Evolutionary conservation across 2,329 filamentous ascomycete species (phyloP).

Genomic region (Trichocomaceae sp.): DNA sequence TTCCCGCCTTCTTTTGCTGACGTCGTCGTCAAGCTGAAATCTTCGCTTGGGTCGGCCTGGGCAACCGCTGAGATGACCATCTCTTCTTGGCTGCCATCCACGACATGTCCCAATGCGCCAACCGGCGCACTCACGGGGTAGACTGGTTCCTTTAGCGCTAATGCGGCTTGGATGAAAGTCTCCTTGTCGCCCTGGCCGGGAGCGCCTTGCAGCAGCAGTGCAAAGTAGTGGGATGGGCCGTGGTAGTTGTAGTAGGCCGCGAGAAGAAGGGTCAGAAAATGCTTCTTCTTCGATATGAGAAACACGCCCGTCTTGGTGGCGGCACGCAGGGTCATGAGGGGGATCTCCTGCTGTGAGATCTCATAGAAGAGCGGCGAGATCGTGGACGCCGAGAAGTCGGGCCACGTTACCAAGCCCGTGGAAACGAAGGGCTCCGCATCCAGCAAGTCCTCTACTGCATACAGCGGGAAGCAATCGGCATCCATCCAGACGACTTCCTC

Average conservation of each 20-base stretch:
- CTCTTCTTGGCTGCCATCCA: slow-evolving; percentile 19
- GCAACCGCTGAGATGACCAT: slow-evolving; percentile 33
- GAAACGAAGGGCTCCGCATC: slow-evolving; percentile 46
- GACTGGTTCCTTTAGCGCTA: slow-evolving; percentile 27
- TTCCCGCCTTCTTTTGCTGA: no score
- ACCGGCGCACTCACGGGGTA: slow-evolving; percentile 34
- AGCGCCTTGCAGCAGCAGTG: slow-evolving; percentile 33
- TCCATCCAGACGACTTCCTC: slow-evolving; percentile 55
- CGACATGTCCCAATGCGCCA: slow-evolving; percentile 28
- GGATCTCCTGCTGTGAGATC: slow-evolving; percentile 32
- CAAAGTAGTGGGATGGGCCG: slow-evolving; percentile 32
- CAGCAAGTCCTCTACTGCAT: slow-evolving; percentile 43
- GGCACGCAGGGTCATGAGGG: slow-evolving; percentile 28
- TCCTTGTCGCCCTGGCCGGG: slow-evolving; percentile 37
- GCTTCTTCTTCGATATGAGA: slow-evolving; percentile 32
- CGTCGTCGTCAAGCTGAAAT: slow-evolving; percentile 28
- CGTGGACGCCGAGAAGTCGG: slow-evolving; percentile 47
- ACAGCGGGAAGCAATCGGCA: slow-evolving; percentile 49
- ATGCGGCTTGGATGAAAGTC: slow-evolving; percentile 32
- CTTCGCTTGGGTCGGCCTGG: slow-evolving; percentile 34
- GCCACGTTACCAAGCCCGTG: slow-evolving; percentile 52
- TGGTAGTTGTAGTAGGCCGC: slow-evolving; percentile 31
- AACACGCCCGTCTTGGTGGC: slow-evolving; percentile 33
- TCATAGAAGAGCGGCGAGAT: slow-evolving; percentile 40
- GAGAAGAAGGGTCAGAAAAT: slow-evolving; percentile 29